Percentiles rank a stretch among this genome's conserved stretches.
phyloP scores from a whole-genome alignment of 2,329 filamentous ascomycete species.

The Thielaviopsis musarum region DNA sequence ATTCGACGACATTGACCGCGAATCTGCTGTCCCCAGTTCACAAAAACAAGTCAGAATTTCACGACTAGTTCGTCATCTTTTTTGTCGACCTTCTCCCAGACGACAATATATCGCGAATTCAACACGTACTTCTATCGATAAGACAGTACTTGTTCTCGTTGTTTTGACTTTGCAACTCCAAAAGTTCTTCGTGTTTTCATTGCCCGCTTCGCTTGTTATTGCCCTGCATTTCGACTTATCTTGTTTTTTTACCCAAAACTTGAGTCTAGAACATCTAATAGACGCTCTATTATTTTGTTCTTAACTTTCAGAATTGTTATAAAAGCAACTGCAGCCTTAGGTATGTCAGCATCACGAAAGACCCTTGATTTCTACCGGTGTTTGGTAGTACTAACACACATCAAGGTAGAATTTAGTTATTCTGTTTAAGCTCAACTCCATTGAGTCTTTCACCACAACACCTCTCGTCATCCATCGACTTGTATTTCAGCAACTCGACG shows the following conservation, averaged over 20 bases:
- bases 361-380: background rate
- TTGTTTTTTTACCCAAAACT: background rate
- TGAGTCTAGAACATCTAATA: background rate
- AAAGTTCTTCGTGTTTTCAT: background rate
- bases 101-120: background rate
- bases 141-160: background rate
- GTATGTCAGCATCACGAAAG: background rate
- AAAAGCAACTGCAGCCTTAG: background rate
- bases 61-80: background rate
- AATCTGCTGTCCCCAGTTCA: constrained; percentile 7
- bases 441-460: background rate
- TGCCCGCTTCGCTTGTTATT: background rate
- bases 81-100: background rate
- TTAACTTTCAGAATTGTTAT: background rate
- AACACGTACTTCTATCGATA: background rate
- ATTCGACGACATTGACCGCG: constrained; percentile 3
- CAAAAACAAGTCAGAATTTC: background rate
- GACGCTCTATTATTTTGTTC: background rate
- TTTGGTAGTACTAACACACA: background rate
- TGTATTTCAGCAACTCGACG: background rate
- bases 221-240: background rate
- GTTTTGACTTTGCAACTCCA: background rate
- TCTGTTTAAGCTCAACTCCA: background rate
- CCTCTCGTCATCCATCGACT: background rate
- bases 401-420: constrained; percentile 7